Evolutionary conservation across 768 basidiomycete species (phyloP).

Genomic region (Mycena pura): DNA sequence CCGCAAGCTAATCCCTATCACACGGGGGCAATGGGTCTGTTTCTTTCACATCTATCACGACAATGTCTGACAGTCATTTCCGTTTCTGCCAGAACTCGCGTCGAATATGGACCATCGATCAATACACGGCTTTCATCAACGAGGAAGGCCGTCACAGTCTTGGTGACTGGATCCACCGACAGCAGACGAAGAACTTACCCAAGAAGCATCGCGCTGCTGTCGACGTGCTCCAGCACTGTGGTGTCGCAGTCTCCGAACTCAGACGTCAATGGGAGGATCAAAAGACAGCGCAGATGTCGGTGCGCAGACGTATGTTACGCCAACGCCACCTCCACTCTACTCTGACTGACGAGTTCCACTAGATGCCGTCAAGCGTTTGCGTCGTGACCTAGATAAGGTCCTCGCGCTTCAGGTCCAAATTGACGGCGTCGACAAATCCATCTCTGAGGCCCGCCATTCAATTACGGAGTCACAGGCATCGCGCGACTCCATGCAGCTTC

Average conservation of each 20-base stretch:
- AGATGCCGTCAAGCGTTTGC: constrained; percentile 38
- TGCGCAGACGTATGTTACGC: constrained; percentile 34
- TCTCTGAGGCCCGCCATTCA: no score
- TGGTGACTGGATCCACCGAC: constrained; percentile 39
- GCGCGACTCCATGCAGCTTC: no score
- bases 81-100: background rate
- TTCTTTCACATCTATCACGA: no score
- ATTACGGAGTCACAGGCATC: no score
- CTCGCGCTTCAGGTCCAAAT: no score
- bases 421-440: no score
- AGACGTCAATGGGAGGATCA: constrained; percentile 42
- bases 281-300: constrained; percentile 36
- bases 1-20: constrained; percentile 27
- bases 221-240: constrained; percentile 26
- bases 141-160: constrained; percentile 35
- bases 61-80: background rate
- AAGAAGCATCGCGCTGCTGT: constrained; percentile 20
- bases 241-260: constrained; percentile 27
- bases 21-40: constrained; percentile 26
- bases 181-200: constrained; percentile 24
- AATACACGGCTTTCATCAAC: constrained; percentile 35
- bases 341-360: background rate
- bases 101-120: constrained; percentile 43
- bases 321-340: background rate
- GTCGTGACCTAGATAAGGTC: no score